Evolutionary conservation across 1,139 yeast genomes (phyloP).

Genomic region (Lodderomyces parapsilosis): DNA sequence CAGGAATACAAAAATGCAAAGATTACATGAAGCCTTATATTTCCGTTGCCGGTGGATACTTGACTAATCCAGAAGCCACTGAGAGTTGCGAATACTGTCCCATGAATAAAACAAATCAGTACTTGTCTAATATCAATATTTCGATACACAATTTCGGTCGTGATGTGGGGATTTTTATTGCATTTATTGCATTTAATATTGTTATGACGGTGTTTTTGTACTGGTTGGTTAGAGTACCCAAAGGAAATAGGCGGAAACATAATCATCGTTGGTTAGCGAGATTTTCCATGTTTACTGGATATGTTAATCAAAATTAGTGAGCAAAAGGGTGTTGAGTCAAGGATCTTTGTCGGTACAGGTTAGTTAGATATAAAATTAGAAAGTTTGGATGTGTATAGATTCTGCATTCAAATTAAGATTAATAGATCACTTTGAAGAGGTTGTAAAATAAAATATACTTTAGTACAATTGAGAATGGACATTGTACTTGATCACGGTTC

Average conservation of each 20-base stretch:
- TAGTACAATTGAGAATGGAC: no score
- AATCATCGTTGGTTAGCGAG: slow-evolving; percentile 3
- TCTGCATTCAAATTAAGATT: no score
- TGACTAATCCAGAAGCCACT: slow-evolving; percentile 40
- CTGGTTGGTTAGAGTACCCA: slow-evolving; percentile 81
- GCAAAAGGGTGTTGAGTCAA: no score
- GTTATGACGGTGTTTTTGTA: slow-evolving; percentile 54
- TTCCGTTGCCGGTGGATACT: slow-evolving; percentile 46
- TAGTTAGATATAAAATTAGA: no score
- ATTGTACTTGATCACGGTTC: no score
- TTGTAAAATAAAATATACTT: no score
- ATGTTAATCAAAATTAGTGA: slow-evolving; percentile 5
- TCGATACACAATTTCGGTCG: slow-evolving; percentile 59
- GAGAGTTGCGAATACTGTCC: slow-evolving; percentile 54
- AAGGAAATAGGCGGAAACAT: slow-evolving; percentile 28
- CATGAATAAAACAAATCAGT: slow-evolving; percentile 48
- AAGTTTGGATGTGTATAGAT: no score
- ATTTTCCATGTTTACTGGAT: slow-evolving; percentile 3
- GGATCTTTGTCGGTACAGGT: no score
- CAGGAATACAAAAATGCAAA: slow-evolving; percentile 53
- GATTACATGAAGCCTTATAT: slow-evolving; percentile 51
- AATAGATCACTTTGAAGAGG: no score
- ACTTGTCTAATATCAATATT: slow-evolving; percentile 42
- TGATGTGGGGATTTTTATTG: slow-evolving; percentile 59
- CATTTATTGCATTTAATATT: slow-evolving; percentile 52